Evolutionary conservation across 257 asterid species (phyloP).

Genomic region (Gardenia jasminoides): DNA sequence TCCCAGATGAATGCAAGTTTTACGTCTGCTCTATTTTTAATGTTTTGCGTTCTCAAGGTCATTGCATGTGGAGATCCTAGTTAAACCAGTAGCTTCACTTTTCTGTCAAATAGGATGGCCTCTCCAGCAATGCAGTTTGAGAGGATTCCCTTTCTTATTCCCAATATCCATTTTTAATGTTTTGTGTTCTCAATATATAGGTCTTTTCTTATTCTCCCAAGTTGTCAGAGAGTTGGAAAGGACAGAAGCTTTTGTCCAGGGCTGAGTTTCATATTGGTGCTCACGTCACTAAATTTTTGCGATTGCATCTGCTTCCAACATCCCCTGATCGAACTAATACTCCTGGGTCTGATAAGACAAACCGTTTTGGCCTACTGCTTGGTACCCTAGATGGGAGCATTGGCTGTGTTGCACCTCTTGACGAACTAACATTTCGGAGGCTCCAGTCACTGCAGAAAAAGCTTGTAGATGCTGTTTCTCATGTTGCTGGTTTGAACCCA

Average conservation of each 20-base stretch:
- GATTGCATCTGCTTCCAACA: slow-evolving; percentile 85
- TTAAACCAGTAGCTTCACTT: neutral
- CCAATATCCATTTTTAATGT: neutral
- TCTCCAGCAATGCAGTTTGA: neutral
- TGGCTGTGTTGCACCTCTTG: slow-evolving; percentile 95
- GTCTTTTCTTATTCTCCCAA: slow-evolving; percentile 94
- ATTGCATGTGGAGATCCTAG: neutral
- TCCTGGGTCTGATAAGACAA: slow-evolving; percentile 83
- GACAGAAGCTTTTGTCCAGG: slow-evolving; percentile 90
- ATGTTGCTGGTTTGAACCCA: slow-evolving; percentile 93
- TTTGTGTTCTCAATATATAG: slow-evolving; percentile 35
- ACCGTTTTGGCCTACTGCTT: slow-evolving; percentile 84
- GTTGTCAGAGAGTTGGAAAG: slow-evolving; percentile 94
- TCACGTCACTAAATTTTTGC: slow-evolving; percentile 81
- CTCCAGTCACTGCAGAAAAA: slow-evolving; percentile 92
- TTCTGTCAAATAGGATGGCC: too few species aligned
- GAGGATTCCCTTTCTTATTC: neutral
- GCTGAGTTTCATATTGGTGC: slow-evolving; percentile 98
- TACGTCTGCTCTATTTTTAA: neutral
- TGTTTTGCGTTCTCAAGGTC: neutral
- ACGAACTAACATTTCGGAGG: slow-evolving; percentile 92
- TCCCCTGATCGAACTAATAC: slow-evolving; percentile 54
- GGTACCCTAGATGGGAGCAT: slow-evolving; percentile 94
- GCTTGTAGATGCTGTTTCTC: slow-evolving; percentile 84
- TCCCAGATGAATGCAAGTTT: neutral